Conservation (phyloP, 805 yeast species). For the Metschnikowia gruessii region DNA sequence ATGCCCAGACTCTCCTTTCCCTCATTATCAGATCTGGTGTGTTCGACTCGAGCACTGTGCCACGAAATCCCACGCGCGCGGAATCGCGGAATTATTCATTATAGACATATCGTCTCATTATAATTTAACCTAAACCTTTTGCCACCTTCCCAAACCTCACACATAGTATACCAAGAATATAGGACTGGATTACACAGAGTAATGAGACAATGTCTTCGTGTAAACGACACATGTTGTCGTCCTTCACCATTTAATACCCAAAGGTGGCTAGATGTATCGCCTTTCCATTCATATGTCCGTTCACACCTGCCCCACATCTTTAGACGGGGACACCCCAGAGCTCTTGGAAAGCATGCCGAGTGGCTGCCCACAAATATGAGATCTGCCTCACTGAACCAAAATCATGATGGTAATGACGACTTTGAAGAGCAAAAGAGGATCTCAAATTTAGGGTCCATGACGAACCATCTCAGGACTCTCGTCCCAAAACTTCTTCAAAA, state of each 20-base stretch:
- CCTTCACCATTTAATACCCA: background rate
- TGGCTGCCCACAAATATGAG: background rate
- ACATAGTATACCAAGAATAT: background rate
- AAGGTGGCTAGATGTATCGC: background rate
- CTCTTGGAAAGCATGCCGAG: background rate
- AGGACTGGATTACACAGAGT: background rate
- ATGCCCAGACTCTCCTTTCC: too few relatives aligned
- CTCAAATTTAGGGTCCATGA: constrained; percentile 55
- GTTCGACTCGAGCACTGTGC: too few relatives aligned
- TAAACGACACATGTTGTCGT: background rate
- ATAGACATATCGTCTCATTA: too few relatives aligned
- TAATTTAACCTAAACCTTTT: too few relatives aligned
- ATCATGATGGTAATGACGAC: background rate
- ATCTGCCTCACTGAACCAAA: background rate
- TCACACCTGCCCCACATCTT: background rate
- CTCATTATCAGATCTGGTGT: too few relatives aligned
- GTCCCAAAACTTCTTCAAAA: constrained; percentile 51
- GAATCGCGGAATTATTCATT: background rate
- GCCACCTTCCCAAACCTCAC: too few relatives aligned
- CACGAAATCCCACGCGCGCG: background rate
- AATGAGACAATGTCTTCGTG: constrained; percentile 1
- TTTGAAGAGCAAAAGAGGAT: constrained; percentile 28
- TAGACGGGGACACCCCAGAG: background rate
- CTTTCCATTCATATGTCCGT: background rate
- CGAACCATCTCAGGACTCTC: constrained; percentile 44